These are phyloP conservation scores for Nitzschia sp. DNA, from an alignment of 108 stramenopile species.

Conservation along the genomic window DNA sequence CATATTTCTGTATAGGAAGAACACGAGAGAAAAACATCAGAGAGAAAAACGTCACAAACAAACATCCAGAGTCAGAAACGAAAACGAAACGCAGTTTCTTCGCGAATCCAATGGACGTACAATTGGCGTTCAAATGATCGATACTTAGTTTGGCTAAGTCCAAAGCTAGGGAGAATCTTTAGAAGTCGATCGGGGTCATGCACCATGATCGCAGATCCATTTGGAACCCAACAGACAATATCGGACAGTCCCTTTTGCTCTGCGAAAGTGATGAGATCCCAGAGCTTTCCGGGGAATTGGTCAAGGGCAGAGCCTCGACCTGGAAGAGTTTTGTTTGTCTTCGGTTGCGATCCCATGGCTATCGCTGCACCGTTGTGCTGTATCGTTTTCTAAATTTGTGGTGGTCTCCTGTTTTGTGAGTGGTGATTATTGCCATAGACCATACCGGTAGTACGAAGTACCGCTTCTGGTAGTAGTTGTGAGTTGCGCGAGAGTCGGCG, in stretches of 20 bases:
- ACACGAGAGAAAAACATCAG: neutral
- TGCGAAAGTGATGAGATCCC: constrained; percentile 5
- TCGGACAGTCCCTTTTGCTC: neutral
- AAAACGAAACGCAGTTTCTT: too few relatives aligned
- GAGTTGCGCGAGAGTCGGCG: too few relatives aligned
- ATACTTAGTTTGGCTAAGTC: constrained; percentile 75
- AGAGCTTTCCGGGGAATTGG: constrained; percentile 27
- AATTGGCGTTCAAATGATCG: constrained; percentile 77
- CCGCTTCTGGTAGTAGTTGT: too few relatives aligned
- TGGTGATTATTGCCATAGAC: too few relatives aligned
- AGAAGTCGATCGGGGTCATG: constrained; percentile 17
- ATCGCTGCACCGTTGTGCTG: too few relatives aligned
- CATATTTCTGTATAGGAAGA: constrained; percentile 40
- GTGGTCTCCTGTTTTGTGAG: too few relatives aligned
- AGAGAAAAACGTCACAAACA: neutral
- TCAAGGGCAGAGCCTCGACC: neutral
- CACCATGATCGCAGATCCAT: constrained; percentile 16
- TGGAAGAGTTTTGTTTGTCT: neutral
- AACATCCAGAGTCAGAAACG: neutral
- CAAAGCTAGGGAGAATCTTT: constrained; percentile 41
- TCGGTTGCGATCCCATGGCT: neutral
- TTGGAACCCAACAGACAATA: constrained; percentile 9
- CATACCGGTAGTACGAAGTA: too few relatives aligned
- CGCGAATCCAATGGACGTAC: neutral
- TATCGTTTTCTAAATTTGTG: too few relatives aligned